Evolutionary conservation across 768 basidiomycete genomes (phyloP), one percentile per base, ranked within the genome.

Genomic region (Boletales sp.): DNA sequence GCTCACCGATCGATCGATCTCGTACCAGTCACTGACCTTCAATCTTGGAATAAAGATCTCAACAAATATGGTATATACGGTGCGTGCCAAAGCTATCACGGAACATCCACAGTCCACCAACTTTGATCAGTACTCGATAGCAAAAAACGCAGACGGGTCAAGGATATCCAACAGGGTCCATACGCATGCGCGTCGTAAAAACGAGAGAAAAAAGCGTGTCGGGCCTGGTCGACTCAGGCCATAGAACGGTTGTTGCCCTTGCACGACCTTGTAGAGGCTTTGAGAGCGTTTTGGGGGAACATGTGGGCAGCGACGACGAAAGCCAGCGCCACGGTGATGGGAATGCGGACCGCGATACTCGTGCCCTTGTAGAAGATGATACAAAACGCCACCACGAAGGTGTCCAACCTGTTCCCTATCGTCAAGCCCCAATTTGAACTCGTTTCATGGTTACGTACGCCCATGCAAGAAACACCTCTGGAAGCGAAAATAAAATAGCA

Each of bases 381-480:
- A 5, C 48, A 50, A 43, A 76, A 64, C 0, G 71, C 64, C 0
- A 35, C 18, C 3, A 72, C 30, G 57, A 76, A 75, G 3, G 65
- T 56, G 2, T 69, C 46, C 51, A 73, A 57, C 15, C 74, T 76
- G 32, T 17, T 31, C 6, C 44, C 14, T 11, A 17, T 7, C 6
- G 24, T 19, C 58, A 17, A 64, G 44, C 40, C 1, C 32, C 8
- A 37, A 18, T 32, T 27, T 27, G 24, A 2, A 17, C 6, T 2
- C 8, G 10, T 11, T 3, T 5, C 19, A n/a, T 38, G 8, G 11
- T 2, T 0, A 43, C 68, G 47, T 45, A 74, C 74, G 67, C 57
- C 67, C 70, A 75, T 64, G 74, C 64, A 37, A 75, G 57, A 8
- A 73, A 52, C 34, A 70, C 70, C 31, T 74, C 70, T 8, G 73